phyloP scores from a whole-genome alignment of 2,329 filamentous ascomycete genomes.

The Lasiodiplodia hormozganensis region DNA sequence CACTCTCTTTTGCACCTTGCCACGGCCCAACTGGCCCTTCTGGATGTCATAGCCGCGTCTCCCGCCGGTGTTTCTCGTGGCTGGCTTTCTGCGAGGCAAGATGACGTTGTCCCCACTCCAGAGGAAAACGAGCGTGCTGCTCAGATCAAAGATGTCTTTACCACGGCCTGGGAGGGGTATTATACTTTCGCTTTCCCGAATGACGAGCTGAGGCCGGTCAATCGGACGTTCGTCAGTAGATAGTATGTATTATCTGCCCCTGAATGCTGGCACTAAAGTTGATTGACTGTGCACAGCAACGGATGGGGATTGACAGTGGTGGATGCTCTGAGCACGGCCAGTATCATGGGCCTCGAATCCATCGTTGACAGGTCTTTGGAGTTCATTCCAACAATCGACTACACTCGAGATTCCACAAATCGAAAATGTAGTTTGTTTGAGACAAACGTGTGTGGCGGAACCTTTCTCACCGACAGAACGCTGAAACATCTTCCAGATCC shows the following conservation, averaged over 20 bases:
- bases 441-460: constrained; percentile 58
- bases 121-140: constrained; percentile 37
- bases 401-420: constrained; percentile 59
- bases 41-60: not conserved
- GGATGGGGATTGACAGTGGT: constrained; percentile 85
- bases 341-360: constrained; percentile 75
- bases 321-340: constrained; percentile 79
- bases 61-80: not conserved
- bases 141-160: constrained; percentile 44
- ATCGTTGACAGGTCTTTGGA: constrained; percentile 75
- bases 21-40: not conserved
- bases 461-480: not conserved
- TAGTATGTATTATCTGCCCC: constrained; percentile 58
- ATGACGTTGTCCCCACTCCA: not conserved
- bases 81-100: not conserved
- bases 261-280: constrained; percentile 7
- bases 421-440: constrained; percentile 78
- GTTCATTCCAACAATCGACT: constrained; percentile 75
- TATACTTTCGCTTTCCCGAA: constrained; percentile 76
- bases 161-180: constrained; percentile 58
- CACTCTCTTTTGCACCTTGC: not conserved
- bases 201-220: constrained; percentile 75
- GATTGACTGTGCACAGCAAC: constrained; percentile 61
- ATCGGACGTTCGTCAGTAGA: constrained; percentile 70
- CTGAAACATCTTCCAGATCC: constrained; percentile 61